Evolutionary conservation across 2,329 filamentous ascomycete genomes (phyloP), one percentile per base, ranked within the genome.

Genomic region (Lasiodiplodia citricola): DNA sequence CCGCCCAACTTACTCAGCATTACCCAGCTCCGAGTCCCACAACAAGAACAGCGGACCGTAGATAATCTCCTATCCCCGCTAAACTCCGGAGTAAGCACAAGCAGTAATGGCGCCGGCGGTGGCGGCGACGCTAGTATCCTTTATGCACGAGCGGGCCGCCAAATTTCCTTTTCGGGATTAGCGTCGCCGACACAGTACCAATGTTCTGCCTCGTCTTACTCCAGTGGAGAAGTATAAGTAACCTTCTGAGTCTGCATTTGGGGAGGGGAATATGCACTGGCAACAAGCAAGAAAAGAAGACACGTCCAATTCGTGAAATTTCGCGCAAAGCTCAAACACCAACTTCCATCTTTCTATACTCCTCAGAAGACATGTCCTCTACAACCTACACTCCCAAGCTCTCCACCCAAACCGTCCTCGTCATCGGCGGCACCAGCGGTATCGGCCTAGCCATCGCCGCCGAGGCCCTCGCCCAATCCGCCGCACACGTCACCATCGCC

Each of bases 391-490:
- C 76, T 66, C 83, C 84, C 71, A 86, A 86, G 74, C 83, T 87
- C 37, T 70, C 77, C 18, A 76, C 75, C 71, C 75, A 78, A 37
- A 82, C 80, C 70, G 77, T 90, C 72, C 84, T 92, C 50, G 78
- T 92, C 73, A 82, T 91, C 57, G 90, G 90, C 52, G 90, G 88
- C 51, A 87, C 87, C 1, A 84, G 85, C 21, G 90, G 90, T 60
- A 88, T 92, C 52, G 90, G 89, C 41, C 87, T 84, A 71, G 83
- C 80, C 67, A 86, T 89, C 14, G 88, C 89, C 63, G 85, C 89
- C 80, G 85, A 83, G 2, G 80, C 83, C 16, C 75, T 90, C 51
- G 85, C 86, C 64, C 80, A 85, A 67, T 87, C 87, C 38, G 86
- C 85, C 51, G 76, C 75, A 13, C 60, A 64, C 44, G 85, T 91